Percentiles rank a stretch among this genome's conserved stretches.
phyloP scores from a whole-genome alignment of 2,329 filamentous ascomycete species.

The Alternaria ventricosa region DNA sequence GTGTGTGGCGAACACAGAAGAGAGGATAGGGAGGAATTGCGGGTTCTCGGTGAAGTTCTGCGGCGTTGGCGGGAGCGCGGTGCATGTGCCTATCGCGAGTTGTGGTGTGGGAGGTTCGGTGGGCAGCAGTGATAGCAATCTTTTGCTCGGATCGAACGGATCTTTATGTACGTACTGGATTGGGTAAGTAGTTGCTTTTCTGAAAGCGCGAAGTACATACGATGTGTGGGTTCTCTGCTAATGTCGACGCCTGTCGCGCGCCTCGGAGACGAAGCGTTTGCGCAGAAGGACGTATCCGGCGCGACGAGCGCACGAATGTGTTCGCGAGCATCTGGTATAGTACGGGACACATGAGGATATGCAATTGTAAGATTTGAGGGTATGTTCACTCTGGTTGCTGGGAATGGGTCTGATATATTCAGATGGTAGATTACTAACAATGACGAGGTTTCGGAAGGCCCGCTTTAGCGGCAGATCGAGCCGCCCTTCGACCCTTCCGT shows the following conservation, averaged over 20 bases:
- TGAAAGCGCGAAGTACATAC: conserved; percentile 24
- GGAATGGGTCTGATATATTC: conserved; percentile 2
- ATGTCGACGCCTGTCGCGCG: conserved; percentile 44
- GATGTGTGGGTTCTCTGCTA: conserved; percentile 54
- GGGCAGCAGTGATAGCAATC: conserved; percentile 64
- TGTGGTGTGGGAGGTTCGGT: conserved; percentile 60
- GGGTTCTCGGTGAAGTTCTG: conserved; percentile 63
- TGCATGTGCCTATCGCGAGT: conserved; percentile 63
- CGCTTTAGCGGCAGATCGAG: conserved; percentile 18
- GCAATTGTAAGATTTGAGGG: neutral
- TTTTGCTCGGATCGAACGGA: conserved; percentile 46
- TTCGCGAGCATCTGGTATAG: conserved; percentile 29
- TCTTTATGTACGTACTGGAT: conserved; percentile 59
- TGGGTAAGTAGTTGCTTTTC: neutral
- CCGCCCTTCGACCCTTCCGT: neutral
- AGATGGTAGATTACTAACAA: conserved; percentile 18
- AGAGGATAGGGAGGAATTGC: conserved; percentile 62
- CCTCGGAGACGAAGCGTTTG: conserved; percentile 29
- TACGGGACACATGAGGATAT: conserved; percentile 15
- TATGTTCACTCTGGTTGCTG: conserved; percentile 2
- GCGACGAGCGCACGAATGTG: conserved; percentile 26
- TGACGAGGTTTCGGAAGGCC: conserved; percentile 14
- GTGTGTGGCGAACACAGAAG: conserved; percentile 61
- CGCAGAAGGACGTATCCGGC: conserved; percentile 14
- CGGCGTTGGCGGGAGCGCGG: conserved; percentile 62